These are phyloP conservation scores for Verticillium isaacii DNA, from an alignment of 2,329 filamentous ascomycete genomes.

Conservation along the genomic window DNA sequence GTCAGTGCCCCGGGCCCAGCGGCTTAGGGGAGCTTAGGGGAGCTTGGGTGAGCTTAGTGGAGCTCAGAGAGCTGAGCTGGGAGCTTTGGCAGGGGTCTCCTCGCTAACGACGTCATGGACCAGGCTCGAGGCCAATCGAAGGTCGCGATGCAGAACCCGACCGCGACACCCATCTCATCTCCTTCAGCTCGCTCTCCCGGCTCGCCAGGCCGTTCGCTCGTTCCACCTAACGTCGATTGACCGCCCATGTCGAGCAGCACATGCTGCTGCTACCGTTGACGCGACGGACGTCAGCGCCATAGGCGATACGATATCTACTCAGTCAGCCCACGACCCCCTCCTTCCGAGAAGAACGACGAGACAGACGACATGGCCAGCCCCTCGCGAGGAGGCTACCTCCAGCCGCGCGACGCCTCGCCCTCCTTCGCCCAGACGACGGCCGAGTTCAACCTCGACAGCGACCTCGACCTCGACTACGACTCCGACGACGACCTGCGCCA, in stretches of 20 bases:
- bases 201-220: not conserved
- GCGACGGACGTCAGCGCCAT: not conserved
- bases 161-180: not conserved
- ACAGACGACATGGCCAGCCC: conserved; percentile 4
- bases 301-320: not conserved
- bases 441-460: conserved; percentile 29
- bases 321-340: too few species aligned
- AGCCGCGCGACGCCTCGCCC: conserved; percentile 20
- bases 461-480: conserved; percentile 19
- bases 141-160: not conserved
- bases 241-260: not conserved
- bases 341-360: too few species aligned
- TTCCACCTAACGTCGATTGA: not conserved
- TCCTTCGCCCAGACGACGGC: conserved; percentile 35
- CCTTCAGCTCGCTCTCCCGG: not conserved
- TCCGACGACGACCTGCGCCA: conserved; percentile 21
- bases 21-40: not conserved
- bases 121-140: not conserved
- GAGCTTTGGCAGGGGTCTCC: not conserved
- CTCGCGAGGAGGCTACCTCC: not conserved
- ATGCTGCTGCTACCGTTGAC: not conserved
- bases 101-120: not conserved
- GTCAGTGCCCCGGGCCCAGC: not conserved
- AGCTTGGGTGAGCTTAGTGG: not conserved
- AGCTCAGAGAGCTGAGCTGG: not conserved